Conservation (phyloP, 2,329 filamentous ascomycete genomes). For the Stagonosporopsis rhizophila region DNA sequence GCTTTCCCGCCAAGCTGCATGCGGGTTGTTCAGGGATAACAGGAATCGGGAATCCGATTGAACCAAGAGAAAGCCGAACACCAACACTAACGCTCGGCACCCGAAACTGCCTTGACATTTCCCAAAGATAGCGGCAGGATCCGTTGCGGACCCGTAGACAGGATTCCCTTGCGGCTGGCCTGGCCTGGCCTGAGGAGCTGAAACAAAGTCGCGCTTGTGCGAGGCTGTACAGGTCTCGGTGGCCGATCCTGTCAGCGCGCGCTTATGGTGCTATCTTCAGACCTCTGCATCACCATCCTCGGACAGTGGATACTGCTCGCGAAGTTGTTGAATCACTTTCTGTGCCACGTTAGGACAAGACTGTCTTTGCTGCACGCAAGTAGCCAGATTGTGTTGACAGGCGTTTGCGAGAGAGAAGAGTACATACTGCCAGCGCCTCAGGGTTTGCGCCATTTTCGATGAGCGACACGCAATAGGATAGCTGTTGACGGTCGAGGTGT, state of each 20-base stretch:
- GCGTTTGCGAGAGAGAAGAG: no score
- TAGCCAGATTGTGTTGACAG: neutral
- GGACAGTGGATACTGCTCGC: conserved; percentile 50
- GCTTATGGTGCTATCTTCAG: conserved; percentile 19
- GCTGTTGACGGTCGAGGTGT: conserved; percentile 84
- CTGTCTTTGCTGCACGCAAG: no score
- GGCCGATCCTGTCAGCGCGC: conserved; percentile 29
- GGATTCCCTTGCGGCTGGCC: neutral
- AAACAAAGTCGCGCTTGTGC: conserved; percentile 16
- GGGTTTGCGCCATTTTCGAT: conserved; percentile 98
- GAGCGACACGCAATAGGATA: conserved; percentile 94
- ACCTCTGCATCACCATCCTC: conserved; percentile 39
- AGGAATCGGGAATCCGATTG: conserved; percentile 3
- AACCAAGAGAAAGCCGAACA: neutral
- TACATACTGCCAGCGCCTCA: conserved; percentile 86
- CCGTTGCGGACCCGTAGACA: neutral
- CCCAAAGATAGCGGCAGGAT: conserved; percentile 13
- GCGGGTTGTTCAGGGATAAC: conserved; percentile 11
- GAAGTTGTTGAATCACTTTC: conserved; percentile 57
- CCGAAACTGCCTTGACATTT: neutral
- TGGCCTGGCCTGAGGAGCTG: conserved; percentile 3
- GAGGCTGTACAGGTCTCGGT: conserved; percentile 18
- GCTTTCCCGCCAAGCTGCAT: conserved; percentile 21
- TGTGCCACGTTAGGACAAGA: conserved; percentile 27
- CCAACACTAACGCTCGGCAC: conserved; percentile 15